Conservation (phyloP, 2,329 filamentous ascomycete genomes). For the Pseudogymnoascus pannorum region DNA sequence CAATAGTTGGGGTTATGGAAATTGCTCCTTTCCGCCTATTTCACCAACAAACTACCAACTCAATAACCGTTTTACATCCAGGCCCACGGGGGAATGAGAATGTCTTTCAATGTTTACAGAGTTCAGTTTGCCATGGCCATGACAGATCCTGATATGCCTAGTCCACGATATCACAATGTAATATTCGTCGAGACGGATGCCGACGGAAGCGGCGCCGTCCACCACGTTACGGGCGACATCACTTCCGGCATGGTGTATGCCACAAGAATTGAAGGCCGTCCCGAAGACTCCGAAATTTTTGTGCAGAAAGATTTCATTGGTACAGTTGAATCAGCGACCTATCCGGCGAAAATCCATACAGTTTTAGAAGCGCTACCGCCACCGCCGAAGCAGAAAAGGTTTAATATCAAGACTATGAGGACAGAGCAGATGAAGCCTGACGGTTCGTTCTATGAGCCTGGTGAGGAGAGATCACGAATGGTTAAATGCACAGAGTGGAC, state of each 20-base stretch:
- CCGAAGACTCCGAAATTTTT: slow-evolving; percentile 2
- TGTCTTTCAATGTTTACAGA: slow-evolving; percentile 12
- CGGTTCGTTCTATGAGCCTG: neutral
- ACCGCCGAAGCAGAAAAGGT: slow-evolving; percentile 14
- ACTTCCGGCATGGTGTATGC: slow-evolving; percentile 7
- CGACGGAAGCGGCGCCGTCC: neutral
- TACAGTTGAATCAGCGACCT: slow-evolving; percentile 4
- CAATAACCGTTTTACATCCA: neutral
- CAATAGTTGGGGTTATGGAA: neutral
- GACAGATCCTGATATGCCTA: slow-evolving; percentile 9
- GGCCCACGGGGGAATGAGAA: neutral
- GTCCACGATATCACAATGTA: slow-evolving; percentile 10
- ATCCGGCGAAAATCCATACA: slow-evolving; percentile 9
- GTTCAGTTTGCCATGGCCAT: slow-evolving; percentile 1
- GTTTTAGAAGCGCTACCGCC: slow-evolving; percentile 9
- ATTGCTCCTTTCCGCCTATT: neutral
- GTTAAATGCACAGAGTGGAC: slow-evolving; percentile 17
- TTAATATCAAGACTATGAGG: slow-evolving; percentile 5
- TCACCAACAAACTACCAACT: neutral
- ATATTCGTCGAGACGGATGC: slow-evolving; percentile 12
- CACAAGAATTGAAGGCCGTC: neutral
- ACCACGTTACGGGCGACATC: slow-evolving; percentile 9
- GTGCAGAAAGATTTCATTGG: slow-evolving; percentile 2
- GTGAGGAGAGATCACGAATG: slow-evolving; percentile 11
- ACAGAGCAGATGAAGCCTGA: slow-evolving; percentile 3